phyloP scores from a whole-genome alignment of 1,284 basidiomycete species.

The Caloboletus firmus region DNA sequence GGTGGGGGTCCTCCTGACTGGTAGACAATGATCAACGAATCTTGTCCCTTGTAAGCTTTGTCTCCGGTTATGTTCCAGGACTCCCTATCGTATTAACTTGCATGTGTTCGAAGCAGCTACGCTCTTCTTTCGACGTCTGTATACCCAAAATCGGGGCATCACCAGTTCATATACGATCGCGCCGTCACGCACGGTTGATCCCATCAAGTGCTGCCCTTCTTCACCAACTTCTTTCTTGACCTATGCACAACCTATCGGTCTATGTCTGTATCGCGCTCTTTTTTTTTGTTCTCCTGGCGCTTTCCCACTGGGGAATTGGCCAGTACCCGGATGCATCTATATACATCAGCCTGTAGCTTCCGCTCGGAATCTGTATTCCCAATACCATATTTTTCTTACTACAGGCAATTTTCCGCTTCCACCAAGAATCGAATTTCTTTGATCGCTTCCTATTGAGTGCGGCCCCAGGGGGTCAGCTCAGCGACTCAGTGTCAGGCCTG shows the following conservation, averaged over 20 bases:
- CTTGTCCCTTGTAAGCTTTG: slow-evolving; percentile 12
- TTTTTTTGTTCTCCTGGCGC: slow-evolving; percentile 7
- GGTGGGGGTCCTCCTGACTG: slow-evolving; percentile 25
- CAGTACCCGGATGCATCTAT: slow-evolving; percentile 5
- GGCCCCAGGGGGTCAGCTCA: too few species aligned
- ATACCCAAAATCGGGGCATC: slow-evolving; percentile 10
- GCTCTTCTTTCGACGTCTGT: background rate
- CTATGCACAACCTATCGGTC: slow-evolving; percentile 5
- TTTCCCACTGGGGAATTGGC: background rate
- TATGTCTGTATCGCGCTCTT: slow-evolving; percentile 9
- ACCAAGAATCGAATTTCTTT: background rate
- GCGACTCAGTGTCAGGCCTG: too few species aligned
- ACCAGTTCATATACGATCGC: slow-evolving; percentile 14
- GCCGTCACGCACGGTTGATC: slow-evolving; percentile 1
- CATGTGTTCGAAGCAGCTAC: slow-evolving; percentile 2
- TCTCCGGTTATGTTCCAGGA: background rate
- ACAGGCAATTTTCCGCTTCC: background rate
- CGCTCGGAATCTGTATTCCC: slow-evolving; percentile 6
- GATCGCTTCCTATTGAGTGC: too few species aligned
- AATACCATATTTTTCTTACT: background rate
- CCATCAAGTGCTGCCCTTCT: background rate
- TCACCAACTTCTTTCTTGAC: slow-evolving; percentile 3
- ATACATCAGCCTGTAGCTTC: slow-evolving; percentile 12
- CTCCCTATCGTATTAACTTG: slow-evolving; percentile 3
- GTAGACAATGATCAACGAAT: slow-evolving; percentile 14